Evolutionary conservation across 768 basidiomycete genomes (phyloP), one percentile per base, ranked within the genome.

Genomic region (Russula lepida): DNA sequence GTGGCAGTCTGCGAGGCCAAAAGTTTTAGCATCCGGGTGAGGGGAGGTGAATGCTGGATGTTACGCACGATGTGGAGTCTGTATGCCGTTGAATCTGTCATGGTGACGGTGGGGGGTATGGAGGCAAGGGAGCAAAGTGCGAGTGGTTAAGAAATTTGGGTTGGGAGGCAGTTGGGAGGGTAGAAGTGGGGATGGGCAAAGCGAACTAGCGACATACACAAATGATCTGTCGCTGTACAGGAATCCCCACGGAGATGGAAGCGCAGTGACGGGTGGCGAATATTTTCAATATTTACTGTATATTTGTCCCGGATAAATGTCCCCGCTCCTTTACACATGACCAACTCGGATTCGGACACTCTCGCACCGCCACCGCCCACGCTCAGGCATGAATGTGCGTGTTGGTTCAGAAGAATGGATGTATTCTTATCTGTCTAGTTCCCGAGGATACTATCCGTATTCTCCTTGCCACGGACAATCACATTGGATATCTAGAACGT

Each of bases 401-500:
- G 56, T 49, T 6, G 11, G 23, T n/a, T 28, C 11, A 11, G 28
- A n/a, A 43, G 39, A 28, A 43, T 47, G 21, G 41, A 52, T 39
- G 27, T 15, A 41, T 30, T 27, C 21, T 19, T n/a, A n/a, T 30
- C 41, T 59, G 52, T 61, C 44, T 59, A 67, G 86, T 76, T 59
- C 73, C 77, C 21, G 81, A 86, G 62, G 81, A 92, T 69, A 89
- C 84, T 0, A 84, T 93, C 62, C 79, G 76, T 63, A 93, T 98
- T 68, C 73, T 98, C 70, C 84, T 98, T 7, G 95, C 95, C 6
- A 97, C 95, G 0, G 95, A 98, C 74, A 95, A 92, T 66, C 95
- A 98, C 69, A 89, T 99, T 63, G 97, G 97, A 0, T 97, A 92
- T 74, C 81, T 88, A 64, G 95, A 98, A 74, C 81, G 92, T 63